phyloP scores from a whole-genome alignment of 176 grass and related monocot species.

The Eragrostis curvula region DNA sequence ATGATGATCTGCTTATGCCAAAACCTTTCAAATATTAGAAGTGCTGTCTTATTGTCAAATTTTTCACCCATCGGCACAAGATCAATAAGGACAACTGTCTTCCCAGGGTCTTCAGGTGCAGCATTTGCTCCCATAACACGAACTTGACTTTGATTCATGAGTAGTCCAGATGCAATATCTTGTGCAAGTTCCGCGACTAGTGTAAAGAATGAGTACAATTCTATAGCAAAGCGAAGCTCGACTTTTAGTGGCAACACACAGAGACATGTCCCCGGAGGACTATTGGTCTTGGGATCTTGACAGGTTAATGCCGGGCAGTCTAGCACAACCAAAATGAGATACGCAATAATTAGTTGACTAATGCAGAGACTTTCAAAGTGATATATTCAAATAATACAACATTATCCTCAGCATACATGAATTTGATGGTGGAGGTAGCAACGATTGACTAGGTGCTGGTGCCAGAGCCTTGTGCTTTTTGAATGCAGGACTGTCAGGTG shows the following conservation, averaged over 20 bases:
- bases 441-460: conserved; percentile 51
- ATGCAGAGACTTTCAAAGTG: conserved; percentile 19
- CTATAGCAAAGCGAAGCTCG: conserved; percentile 74
- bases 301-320: conserved; percentile 73
- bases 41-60: conserved; percentile 63
- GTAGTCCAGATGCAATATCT: conserved; percentile 82
- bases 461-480: conserved; percentile 51
- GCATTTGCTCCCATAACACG: conserved; percentile 97
- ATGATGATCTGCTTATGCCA: conserved; percentile 87
- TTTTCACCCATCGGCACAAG: conserved; percentile 67
- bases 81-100: conserved; percentile 83
- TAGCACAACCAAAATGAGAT: conserved; percentile 40
- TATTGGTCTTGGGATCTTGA: conserved; percentile 78
- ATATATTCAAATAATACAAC: conserved; percentile 29
- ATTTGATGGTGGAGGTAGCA: conserved; percentile 71
- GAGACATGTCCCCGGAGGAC: conserved; percentile 74
- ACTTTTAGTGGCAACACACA: conserved; percentile 94
- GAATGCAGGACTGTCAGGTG: conserved; percentile 42
- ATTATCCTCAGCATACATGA: conserved; percentile 58
- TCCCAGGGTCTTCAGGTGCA: conserved; percentile 71
- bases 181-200: conserved; percentile 76
- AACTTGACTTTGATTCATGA: conserved; percentile 87
- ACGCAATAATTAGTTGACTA: conserved; percentile 14
- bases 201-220: conserved; percentile 84
- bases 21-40: conserved; percentile 79